phyloP scores from a whole-genome alignment of 1,284 basidiomycete species.

The Ustilago nuda region DNA sequence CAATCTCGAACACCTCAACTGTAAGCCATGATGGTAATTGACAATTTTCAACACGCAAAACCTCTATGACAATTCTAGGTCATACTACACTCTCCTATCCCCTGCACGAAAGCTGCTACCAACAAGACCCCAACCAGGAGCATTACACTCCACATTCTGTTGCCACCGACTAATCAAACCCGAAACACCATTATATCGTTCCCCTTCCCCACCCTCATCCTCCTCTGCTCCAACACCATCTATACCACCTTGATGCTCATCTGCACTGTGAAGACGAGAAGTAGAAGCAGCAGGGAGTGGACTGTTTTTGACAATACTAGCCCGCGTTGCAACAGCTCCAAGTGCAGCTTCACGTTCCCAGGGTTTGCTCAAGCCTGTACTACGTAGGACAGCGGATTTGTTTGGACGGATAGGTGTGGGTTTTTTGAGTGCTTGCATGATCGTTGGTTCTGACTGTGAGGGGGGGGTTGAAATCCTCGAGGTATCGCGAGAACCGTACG shows the following conservation, averaged over 20 bases:
- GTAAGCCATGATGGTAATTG: conserved; percentile 16
- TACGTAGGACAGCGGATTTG: conserved; percentile 13
- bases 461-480: neutral
- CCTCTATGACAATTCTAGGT: conserved; percentile 7
- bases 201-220: conserved; percentile 9
- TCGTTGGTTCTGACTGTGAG: conserved; percentile 6
- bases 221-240: neutral
- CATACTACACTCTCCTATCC: neutral
- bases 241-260: neutral
- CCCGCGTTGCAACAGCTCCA: conserved; percentile 23
- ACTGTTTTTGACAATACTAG: conserved; percentile 23
- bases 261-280: neutral
- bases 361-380: conserved; percentile 32
- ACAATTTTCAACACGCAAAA: conserved; percentile 8
- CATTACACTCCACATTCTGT: conserved; percentile 46
- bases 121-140: conserved; percentile 55
- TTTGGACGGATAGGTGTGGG: conserved; percentile 33
- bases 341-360: conserved; percentile 59
- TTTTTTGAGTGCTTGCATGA: conserved; percentile 31
- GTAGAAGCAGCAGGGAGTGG: conserved; percentile 21
- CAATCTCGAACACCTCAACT: too few relatives aligned
- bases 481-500: conserved; percentile 8
- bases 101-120: conserved; percentile 7
- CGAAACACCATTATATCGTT: conserved; percentile 48
- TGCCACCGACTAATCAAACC: conserved; percentile 49